Conservation (phyloP, 2,329 filamentous ascomycete genomes). For the Venturiaceae sp. region DNA sequence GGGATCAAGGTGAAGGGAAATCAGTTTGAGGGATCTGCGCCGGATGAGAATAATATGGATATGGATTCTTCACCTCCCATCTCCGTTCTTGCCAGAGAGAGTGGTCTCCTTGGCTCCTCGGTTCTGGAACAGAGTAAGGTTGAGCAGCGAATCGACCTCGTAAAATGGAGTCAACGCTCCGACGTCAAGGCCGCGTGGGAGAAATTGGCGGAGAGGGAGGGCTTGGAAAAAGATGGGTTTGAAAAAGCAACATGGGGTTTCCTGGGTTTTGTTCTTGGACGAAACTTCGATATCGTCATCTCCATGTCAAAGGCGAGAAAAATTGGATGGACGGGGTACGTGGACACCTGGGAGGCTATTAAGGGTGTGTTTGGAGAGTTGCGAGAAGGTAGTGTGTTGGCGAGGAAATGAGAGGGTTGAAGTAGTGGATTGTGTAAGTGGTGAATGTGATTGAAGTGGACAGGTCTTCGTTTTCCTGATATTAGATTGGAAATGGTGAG, state of each 20-base stretch:
- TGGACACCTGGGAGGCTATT: slow-evolving; percentile 13
- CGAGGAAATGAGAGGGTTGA: background rate
- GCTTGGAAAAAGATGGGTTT: slow-evolving; percentile 27
- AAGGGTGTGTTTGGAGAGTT: slow-evolving; percentile 1
- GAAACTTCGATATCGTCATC: slow-evolving; percentile 30
- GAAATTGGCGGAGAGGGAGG: slow-evolving; percentile 22
- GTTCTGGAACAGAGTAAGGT: slow-evolving; percentile 15
- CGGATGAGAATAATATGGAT: slow-evolving; percentile 8
- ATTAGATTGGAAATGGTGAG: no score
- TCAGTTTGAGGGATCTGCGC: slow-evolving; percentile 12
- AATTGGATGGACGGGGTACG: slow-evolving; percentile 32
- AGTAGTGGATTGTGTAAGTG: background rate
- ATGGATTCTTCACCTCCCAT: slow-evolving; percentile 21
- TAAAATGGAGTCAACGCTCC: slow-evolving; percentile 29
- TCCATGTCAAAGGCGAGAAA: slow-evolving; percentile 38
- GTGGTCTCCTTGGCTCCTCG: slow-evolving; percentile 17
- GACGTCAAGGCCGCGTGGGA: slow-evolving; percentile 31
- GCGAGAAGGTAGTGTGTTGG: background rate
- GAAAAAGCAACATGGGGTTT: slow-evolving; percentile 37
- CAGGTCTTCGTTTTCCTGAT: no score
- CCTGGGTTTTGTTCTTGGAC: slow-evolving; percentile 31
- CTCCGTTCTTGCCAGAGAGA: slow-evolving; percentile 17
- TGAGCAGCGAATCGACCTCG: slow-evolving; percentile 29
- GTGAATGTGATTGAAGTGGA: background rate
- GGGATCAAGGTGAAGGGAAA: slow-evolving; percentile 21